These are phyloP conservation scores for Phytopythium aichiense DNA, from an alignment of 352 stramenopile species.

Conservation along the genomic window DNA sequence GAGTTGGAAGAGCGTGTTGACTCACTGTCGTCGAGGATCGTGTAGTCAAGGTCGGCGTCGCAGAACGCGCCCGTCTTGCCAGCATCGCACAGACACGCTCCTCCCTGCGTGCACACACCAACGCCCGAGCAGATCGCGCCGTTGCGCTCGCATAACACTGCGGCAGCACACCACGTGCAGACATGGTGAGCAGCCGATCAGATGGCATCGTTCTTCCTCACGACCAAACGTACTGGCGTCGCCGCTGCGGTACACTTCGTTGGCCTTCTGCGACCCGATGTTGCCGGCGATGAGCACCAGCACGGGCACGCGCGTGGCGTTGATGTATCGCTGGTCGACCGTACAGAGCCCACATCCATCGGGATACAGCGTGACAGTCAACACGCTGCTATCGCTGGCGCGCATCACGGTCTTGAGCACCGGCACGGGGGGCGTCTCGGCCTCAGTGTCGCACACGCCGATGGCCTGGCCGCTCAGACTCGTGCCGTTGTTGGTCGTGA, in stretches of 20 bases:
- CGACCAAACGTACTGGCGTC: constrained; percentile 49
- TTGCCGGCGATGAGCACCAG: constrained; percentile 70
- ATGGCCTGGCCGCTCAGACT: constrained; percentile 59
- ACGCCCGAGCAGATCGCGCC: constrained; percentile 62
- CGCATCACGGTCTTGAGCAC: constrained; percentile 32
- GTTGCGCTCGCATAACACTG: constrained; percentile 73
- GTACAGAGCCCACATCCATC: constrained; percentile 67
- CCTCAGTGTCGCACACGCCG: constrained; percentile 41
- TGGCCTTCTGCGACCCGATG: constrained; percentile 63
- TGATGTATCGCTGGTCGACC: constrained; percentile 46
- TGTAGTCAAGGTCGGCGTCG: constrained; percentile 43
- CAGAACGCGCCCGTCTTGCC: constrained; percentile 59
- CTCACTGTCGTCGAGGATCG: constrained; percentile 40
- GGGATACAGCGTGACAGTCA: constrained; percentile 60
- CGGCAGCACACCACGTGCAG: neutral
- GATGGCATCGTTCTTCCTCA: neutral
- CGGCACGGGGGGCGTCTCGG: constrained; percentile 28
- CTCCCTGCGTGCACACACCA: constrained; percentile 59
- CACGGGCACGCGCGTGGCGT: constrained; percentile 46
- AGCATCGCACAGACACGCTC: constrained; percentile 59
- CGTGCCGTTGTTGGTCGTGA: constrained; percentile 37
- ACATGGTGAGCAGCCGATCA: neutral
- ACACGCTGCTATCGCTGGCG: constrained; percentile 28
- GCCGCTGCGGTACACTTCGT: constrained; percentile 63
- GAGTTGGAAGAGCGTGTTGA: neutral